Evolutionary conservation across 1,139 yeast species (phyloP).

Genomic region (Lodderomyces oxycetoniae): DNA sequence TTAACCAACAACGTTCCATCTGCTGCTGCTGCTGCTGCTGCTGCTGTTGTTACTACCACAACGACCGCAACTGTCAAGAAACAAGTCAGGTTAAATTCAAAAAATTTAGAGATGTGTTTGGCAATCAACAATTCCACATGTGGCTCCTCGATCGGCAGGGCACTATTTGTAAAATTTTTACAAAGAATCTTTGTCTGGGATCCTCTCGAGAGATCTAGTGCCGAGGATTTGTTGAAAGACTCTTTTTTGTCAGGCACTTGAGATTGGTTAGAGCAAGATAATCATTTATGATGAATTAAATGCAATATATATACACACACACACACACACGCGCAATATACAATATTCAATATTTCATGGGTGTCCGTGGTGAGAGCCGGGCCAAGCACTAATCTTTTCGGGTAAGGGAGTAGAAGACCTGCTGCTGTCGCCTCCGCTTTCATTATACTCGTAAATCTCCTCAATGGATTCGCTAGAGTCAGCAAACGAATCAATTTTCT

Average conservation of each 20-base stretch:
- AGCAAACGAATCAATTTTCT: slow-evolving; percentile 8
- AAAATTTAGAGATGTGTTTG: slow-evolving; percentile 39
- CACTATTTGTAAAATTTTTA: slow-evolving; percentile 26
- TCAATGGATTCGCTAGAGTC: slow-evolving; percentile 15
- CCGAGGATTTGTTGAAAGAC: slow-evolving; percentile 42
- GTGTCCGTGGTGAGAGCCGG: slow-evolving; percentile 64
- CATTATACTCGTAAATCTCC: slow-evolving; percentile 18
- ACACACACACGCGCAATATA: no score
- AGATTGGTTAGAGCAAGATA: no score
- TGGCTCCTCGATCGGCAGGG: slow-evolving; percentile 3
- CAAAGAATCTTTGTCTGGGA: slow-evolving; percentile 51
- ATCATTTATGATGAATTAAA: no score
- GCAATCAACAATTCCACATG: slow-evolving; percentile 21
- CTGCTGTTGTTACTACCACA: no score
- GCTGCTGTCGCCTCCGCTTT: slow-evolving; percentile 18
- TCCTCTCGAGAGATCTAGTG: slow-evolving; percentile 42
- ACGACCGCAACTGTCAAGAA: slow-evolving; percentile 19
- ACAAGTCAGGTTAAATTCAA: slow-evolving; percentile 26
- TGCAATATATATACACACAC: no score
- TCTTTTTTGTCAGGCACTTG: slow-evolving; percentile 17
- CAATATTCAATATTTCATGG: no score
- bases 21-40: slow-evolving; percentile 16
- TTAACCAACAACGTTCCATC: neutral
- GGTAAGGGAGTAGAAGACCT: slow-evolving; percentile 32
- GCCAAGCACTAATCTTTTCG: slow-evolving; percentile 58